phyloP scores from a whole-genome alignment of 306 rosid species.

The Pterocarpus santalinus region DNA sequence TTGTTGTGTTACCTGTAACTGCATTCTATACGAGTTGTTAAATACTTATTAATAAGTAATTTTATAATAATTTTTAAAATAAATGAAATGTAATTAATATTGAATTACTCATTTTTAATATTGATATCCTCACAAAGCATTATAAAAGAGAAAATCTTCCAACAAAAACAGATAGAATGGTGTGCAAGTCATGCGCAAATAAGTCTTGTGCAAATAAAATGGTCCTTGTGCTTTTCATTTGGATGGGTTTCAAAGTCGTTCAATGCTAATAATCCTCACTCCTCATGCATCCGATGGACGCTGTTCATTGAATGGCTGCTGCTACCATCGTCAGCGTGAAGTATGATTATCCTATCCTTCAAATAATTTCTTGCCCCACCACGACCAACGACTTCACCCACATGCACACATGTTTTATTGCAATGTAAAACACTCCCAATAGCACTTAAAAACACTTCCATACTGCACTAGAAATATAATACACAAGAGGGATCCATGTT shows the following conservation, averaged over 20 bases:
- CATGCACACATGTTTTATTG: slow-evolving; percentile 45
- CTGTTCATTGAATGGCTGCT: slow-evolving; percentile 43
- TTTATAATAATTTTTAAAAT: background rate
- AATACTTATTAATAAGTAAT: background rate
- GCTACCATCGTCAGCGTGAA: slow-evolving; percentile 20
- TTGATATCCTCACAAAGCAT: background rate
- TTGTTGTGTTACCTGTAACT: background rate
- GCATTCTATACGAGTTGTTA: background rate
- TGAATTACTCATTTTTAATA: too few species aligned
- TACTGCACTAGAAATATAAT: slow-evolving; percentile 2
- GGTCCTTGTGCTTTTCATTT: slow-evolving; percentile 27
- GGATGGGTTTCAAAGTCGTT: slow-evolving; percentile 21
- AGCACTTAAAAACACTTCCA: slow-evolving; percentile 16
- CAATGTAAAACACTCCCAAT: background rate
- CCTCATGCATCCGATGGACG: slow-evolving; percentile 41
- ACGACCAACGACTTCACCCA: slow-evolving; percentile 39
- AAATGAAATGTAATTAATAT: background rate
- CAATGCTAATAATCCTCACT: background rate
- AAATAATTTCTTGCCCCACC: slow-evolving; percentile 46
- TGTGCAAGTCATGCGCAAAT: slow-evolving; percentile 3
- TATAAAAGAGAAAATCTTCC: slow-evolving; percentile 1
- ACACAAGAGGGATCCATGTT: slow-evolving; percentile 4
- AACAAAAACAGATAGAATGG: background rate
- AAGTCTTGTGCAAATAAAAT: slow-evolving; percentile 14
- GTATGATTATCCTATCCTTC: slow-evolving; percentile 1